Conservation (phyloP, 2,329 filamentous ascomycete species). For the Rhynchosporium graminicola region DNA sequence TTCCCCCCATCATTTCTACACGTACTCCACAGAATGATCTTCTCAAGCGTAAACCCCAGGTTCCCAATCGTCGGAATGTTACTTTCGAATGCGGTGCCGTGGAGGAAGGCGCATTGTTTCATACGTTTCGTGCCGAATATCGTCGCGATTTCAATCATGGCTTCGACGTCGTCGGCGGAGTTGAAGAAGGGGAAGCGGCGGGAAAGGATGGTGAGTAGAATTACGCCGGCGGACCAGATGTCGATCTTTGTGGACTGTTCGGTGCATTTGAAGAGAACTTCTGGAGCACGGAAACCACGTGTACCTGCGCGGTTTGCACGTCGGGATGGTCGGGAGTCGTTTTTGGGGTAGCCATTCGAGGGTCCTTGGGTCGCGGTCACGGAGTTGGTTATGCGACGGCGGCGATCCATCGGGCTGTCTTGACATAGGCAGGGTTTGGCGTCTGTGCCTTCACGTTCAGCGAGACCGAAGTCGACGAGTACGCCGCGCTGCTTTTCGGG, state of each 20-base stretch:
- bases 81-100: conserved; percentile 90
- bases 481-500: conserved; percentile 79
- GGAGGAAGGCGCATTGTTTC: conserved; percentile 77
- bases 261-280: conserved; percentile 96
- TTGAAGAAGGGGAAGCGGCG: conserved; percentile 98
- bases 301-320: conserved; percentile 94
- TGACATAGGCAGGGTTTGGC: conserved; percentile 81
- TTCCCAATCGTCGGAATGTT: conserved; percentile 88
- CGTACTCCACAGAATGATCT: conserved; percentile 94
- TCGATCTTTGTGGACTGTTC: conserved; percentile 93
- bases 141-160: conserved; percentile 94
- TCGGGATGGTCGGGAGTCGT: conserved; percentile 82
- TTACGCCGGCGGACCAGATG: conserved; percentile 96
- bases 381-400: conserved; percentile 59
- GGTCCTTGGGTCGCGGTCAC: conserved; percentile 55
- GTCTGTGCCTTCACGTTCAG: conserved; percentile 79
- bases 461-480: conserved; percentile 97
- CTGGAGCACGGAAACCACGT: conserved; percentile 90
- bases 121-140: conserved; percentile 88
- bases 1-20: conserved; percentile 66
- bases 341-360: conserved; percentile 78
- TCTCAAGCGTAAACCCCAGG: conserved; percentile 83
- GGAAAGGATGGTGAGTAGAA: conserved; percentile 89
- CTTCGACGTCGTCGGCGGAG: conserved; percentile 95
- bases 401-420: conserved; percentile 62